Evolutionary conservation across 495 filamentous ascomycete species (phyloP).

Genomic region (Tuber magnatum): DNA sequence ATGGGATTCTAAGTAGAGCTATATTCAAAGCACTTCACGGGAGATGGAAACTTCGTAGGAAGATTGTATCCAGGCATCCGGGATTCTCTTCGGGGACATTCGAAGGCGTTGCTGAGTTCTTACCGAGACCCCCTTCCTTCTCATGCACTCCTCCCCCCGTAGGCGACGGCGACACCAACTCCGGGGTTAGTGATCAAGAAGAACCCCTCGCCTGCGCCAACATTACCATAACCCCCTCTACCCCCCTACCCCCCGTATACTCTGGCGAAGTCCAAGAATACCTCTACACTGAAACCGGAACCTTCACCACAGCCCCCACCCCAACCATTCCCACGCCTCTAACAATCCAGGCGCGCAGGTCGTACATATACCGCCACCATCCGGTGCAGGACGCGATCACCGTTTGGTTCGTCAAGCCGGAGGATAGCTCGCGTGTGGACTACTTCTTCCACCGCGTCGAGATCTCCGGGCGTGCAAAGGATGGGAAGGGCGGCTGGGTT

Average conservation of each 20-base stretch:
- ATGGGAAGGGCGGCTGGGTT: constrained; percentile 46
- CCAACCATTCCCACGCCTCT: constrained; percentile 32
- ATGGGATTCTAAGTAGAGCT: constrained; percentile 40
- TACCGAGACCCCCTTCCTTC: constrained; percentile 51
- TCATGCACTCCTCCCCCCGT: background rate
- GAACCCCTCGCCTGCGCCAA: constrained; percentile 14
- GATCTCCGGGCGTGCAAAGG: constrained; percentile 20
- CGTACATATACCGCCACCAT: constrained; percentile 55
- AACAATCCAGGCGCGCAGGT: constrained; percentile 37
- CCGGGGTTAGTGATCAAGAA: background rate
- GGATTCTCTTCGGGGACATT: constrained; percentile 56
- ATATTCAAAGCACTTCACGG: constrained; percentile 71
- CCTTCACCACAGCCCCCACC: constrained; percentile 45
- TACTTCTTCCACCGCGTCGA: constrained; percentile 60
- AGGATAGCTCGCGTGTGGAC: constrained; percentile 52
- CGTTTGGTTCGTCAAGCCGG: constrained; percentile 60
- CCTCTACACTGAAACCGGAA: constrained; percentile 59
- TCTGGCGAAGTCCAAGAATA: constrained; percentile 49
- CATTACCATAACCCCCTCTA: background rate
- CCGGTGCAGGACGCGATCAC: constrained; percentile 51
- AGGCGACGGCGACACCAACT: background rate
- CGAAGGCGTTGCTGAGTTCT: constrained; percentile 56
- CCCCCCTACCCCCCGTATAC: background rate
- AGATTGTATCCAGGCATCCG: constrained; percentile 45
- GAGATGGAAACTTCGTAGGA: constrained; percentile 56